Evolutionary conservation across 2,329 filamentous ascomycete species (phyloP), one percentile per base, ranked within the genome.

Genomic region (Botryosphaeria agaves): DNA sequence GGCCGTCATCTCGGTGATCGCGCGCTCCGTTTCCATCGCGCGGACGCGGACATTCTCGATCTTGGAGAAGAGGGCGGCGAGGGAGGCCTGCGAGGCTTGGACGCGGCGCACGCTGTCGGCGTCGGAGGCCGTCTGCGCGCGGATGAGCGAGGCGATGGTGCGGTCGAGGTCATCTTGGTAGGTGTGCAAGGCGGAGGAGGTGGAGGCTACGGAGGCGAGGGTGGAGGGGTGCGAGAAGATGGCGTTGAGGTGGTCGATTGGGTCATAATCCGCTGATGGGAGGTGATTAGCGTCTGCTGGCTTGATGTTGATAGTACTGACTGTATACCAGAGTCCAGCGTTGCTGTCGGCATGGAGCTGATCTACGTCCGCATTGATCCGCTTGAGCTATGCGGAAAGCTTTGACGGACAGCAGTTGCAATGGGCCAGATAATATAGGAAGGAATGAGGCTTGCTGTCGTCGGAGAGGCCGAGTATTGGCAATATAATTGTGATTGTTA

Each of bases 1-100:
- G 34, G 89, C 84, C 36, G 89, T 98, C 89, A 98, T 98, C 41
- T 84, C 84, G 28, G 87, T 94, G 49, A 98, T 98, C 41, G 85
- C 79, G 51, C 84, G 77, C 56, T 98, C 89, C 14, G 89, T 95
- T 62, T 85, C 75, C 43, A 91, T 71, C 21, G 89, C 89, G 31
- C 87, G 74, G 44, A 77, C 76, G 32, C 85, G 80, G 32, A 98
- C 87, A 40, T 76, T 80, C 53, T 95, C 87, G 52, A 98, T 94
- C 59, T 91, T 92, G 45, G 75, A 73, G 63, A 98, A 94, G 23
- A 98, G 72, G 42, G 79, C 76, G 12, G 79, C 78, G 38, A 98
- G 72, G 57, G 95, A 89, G 33, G 73, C 69, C 58, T 94, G 87
- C 26, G 89, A 85, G 30, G 77, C 73, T 57, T 91, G 80, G 61